A percentile compares a stretch with the other conserved stretches of the same genome.
Conservation (phyloP, 2,329 filamentous ascomycete species). For the Colletotrichum kahawae region DNA sequence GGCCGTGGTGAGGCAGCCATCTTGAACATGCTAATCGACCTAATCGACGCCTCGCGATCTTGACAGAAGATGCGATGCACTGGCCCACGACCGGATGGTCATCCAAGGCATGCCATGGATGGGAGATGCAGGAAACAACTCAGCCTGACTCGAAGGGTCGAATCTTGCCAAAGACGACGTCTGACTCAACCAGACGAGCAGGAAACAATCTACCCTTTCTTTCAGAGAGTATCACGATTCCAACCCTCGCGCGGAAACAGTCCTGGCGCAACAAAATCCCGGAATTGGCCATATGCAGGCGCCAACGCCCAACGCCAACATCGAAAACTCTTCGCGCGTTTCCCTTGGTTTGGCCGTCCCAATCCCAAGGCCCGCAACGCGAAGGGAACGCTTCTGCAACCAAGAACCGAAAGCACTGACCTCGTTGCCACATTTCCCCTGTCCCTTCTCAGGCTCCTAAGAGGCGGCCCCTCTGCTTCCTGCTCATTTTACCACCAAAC, state of each 20-base stretch:
- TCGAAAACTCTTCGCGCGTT: neutral
- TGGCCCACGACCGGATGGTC: neutral
- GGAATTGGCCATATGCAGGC: neutral
- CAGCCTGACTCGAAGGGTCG: neutral
- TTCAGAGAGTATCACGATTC: neutral
- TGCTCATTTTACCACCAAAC: neutral
- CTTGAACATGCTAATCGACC: neutral
- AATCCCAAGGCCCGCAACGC: neutral
- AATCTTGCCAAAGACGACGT: neutral
- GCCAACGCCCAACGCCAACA: neutral
- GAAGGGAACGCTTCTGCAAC: neutral
- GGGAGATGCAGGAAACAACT: neutral
- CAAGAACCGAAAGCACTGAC: neutral
- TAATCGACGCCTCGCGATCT: neutral
- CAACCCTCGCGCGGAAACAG: neutral
- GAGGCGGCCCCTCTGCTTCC: neutral
- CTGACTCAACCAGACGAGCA: neutral
- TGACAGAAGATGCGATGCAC: neutral
- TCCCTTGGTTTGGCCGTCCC: neutral
- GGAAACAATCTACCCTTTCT: neutral
- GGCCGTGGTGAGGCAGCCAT: neutral
- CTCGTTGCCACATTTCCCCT: neutral
- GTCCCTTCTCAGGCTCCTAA: neutral
- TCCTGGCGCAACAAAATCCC: neutral
- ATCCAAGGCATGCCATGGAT: neutral